These are phyloP conservation scores for sorghum (Sorghum bicolor) DNA, from an alignment of 176 grass and related monocot genomes.

Conservation along the genomic window DNA sequence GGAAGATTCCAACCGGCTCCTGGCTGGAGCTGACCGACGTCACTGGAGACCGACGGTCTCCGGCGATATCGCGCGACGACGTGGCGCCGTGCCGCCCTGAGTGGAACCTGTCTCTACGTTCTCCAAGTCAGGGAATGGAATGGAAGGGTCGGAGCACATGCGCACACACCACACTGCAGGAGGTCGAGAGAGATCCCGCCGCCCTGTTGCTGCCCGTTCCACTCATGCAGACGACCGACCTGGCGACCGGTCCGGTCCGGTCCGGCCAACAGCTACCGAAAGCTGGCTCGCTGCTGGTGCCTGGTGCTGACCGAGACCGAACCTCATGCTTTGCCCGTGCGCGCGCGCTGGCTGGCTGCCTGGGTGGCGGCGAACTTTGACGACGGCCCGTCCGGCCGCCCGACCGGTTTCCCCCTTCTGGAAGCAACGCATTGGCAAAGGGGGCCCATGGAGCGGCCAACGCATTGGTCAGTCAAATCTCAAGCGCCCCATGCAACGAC, in stretches of 20 bases:
- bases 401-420: constrained; percentile 5
- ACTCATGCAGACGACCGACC: neutral
- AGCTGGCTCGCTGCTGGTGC: neutral
- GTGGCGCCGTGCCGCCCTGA: no score
- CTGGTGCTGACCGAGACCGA: neutral
- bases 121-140: no score
- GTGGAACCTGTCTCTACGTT: no score
- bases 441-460: no score
- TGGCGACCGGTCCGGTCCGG: neutral
- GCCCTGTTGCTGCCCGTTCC: neutral
- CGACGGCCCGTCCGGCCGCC: neutral
- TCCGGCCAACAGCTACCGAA: neutral
- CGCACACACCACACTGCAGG: no score
- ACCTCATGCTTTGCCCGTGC: neutral
- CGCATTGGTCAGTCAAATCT: constrained; percentile 18
- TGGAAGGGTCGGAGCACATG: no score
- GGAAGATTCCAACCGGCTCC: neutral
- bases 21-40: no score
- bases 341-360: neutral
- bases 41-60: neutral
- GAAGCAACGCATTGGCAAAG: neutral
- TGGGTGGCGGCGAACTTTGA: constrained; percentile 16
- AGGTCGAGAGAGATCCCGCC: neutral
- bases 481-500: constrained; percentile 14
- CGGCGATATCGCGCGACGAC: no score